Conservation (phyloP, 441 rosid species). For the Euphorbia celastroides region DNA sequence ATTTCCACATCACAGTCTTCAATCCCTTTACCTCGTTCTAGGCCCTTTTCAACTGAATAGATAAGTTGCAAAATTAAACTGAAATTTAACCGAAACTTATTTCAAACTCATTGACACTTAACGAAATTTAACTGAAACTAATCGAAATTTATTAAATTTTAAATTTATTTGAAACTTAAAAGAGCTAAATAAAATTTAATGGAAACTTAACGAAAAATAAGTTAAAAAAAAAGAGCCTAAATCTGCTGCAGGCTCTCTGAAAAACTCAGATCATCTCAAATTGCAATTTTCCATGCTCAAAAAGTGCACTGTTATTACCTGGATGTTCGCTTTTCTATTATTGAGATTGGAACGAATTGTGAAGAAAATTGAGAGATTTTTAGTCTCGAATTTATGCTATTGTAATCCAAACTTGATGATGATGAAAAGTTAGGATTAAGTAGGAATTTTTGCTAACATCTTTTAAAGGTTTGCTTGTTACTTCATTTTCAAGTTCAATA, state of each 20-base stretch:
- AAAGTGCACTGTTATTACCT: constrained; percentile 65
- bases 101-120: too few relatives aligned
- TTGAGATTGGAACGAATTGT: constrained; percentile 59
- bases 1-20: background rate
- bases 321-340: constrained; percentile 57
- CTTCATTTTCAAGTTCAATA: constrained; percentile 51
- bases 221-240: constrained; percentile 16
- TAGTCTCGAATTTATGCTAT: constrained; percentile 32
- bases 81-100: constrained; percentile 20
- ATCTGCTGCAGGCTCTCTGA: constrained; percentile 20
- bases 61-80: constrained; percentile 23
- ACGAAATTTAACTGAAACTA: too few relatives aligned
- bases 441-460: constrained; percentile 41
- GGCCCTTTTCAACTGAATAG: constrained; percentile 24
- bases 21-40: background rate
- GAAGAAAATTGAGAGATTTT: constrained; percentile 58
- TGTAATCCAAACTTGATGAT: constrained; percentile 42
- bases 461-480: constrained; percentile 49
- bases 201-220: too few relatives aligned
- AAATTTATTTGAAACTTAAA: too few relatives aligned
- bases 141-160: too few relatives aligned
- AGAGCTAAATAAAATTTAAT: too few relatives aligned
- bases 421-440: constrained; percentile 60
- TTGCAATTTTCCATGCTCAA: constrained; percentile 43
- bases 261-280: constrained; percentile 38